These are phyloP conservation scores for Chlamydomonas sphaeroides DNA, from an alignment of 139 green algal genomes.

Conservation along the genomic window DNA sequence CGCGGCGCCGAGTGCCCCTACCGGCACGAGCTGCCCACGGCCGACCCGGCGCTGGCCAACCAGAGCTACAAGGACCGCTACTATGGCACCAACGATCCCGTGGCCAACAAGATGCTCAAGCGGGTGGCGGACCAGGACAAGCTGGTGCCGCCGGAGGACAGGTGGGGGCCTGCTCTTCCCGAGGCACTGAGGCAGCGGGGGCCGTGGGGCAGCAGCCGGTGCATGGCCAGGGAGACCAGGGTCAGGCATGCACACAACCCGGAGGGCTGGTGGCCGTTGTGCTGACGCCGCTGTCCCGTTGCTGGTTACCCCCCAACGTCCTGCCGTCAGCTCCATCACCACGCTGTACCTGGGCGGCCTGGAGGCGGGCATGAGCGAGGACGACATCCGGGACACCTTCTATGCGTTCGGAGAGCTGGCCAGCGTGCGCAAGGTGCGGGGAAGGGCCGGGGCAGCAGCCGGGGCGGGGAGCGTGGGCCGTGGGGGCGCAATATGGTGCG, in stretches of 20 bases:
- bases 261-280: no score
- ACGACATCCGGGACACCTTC: constrained; percentile 89
- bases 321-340: constrained; percentile 71
- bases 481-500: no score
- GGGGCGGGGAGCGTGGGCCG: no score
- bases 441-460: neutral
- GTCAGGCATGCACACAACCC: no score
- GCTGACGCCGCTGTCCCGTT: no score
- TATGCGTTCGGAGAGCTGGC: constrained; percentile 91
- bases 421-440: constrained; percentile 60
- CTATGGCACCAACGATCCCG: constrained; percentile 97
- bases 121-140: constrained; percentile 73
- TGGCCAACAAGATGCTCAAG: constrained; percentile 93
- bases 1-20: constrained; percentile 96
- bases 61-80: constrained; percentile 99
- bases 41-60: constrained; percentile 68
- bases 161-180: constrained; percentile 35
- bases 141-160: constrained; percentile 90
- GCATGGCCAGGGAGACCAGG: no score
- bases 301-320: neutral
- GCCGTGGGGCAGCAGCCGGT: no score
- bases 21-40: constrained; percentile 86
- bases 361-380: constrained; percentile 77
- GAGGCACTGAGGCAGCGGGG: no score
- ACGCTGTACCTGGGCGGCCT: constrained; percentile 94